Base-by-base conservation (phyloP, 164 flowering plant genomes). In the Cinnamomum chago region DNA sequence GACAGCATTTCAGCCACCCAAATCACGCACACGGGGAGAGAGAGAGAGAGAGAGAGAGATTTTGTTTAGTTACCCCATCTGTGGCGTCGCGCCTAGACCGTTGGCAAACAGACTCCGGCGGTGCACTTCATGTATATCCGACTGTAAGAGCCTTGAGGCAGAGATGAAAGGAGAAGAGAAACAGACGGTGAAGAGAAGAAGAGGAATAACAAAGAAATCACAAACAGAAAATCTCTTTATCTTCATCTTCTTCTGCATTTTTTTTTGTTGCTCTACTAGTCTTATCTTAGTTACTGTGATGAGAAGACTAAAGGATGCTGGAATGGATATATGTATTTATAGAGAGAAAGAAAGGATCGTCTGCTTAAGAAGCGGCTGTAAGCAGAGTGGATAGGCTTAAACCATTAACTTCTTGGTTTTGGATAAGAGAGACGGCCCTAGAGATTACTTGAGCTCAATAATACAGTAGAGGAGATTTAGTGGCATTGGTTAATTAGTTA, bases 41-140 rank as follows among this genome's bases (percentile, higher is more conserved):
- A 23, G 72, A 72, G 71, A 76, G 71, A 65, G 65, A 52, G 70
- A 69, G 27, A 40, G 47, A 40, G 47, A 40, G 10, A 35, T 5
- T 35, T 35, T 30, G 35, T 30, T 40, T 40, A 65, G 47, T 47
- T 79, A 83, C 87, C 87, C 87, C 85, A 85, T 85, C 11, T 74
- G 84, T 68, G 87, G 87, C 11, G 84, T 81, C 1, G 18, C 70
- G 18, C 82, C 84, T 4, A 85, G 84, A 2, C 85, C 84, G 74
- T 85, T 83, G 13, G 78, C 71, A 23, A 81, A 65, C 52, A 83
- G 75, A 62, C 70, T 79, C 72, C 79, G 75, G 47, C 79, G 51
- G 40, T 47, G 2, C 18, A 50, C 65, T 24, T 17, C 66, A 20
- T 58, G 65, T 1, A 24, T 40, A 40, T 50, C 64, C 2, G 68